A percentile compares a stretch with the other conserved stretches of the same genome.
Evolutionary conservation across 2,329 filamentous ascomycete species (phyloP).

Genomic region (Alternaria triticina): DNA sequence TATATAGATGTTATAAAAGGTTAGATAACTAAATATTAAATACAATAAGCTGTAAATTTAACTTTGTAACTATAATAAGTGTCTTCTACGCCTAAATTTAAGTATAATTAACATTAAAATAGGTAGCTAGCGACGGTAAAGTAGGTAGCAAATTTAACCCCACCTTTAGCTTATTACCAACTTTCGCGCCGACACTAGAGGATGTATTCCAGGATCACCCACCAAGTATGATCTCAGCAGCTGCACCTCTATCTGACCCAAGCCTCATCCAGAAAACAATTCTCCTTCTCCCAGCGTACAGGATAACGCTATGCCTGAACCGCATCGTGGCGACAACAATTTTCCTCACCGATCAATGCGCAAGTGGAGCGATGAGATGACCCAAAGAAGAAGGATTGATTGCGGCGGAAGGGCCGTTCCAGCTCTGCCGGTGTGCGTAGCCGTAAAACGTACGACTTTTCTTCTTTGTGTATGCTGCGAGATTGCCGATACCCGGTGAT

Average conservation of each 20-base stretch:
- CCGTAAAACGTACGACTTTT: background rate
- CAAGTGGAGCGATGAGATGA: background rate
- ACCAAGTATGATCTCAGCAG: background rate
- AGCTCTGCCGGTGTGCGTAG: background rate
- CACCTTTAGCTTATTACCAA: too few relatives aligned
- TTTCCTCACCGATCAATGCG: background rate
- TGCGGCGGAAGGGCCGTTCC: slow-evolving; percentile 14
- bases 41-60: too few relatives aligned
- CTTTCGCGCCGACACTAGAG: too few relatives aligned
- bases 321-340: background rate
- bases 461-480: background rate
- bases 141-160: too few relatives aligned
- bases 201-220: background rate
- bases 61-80: too few relatives aligned
- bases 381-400: slow-evolving; percentile 16
- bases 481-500: slow-evolving; percentile 3
- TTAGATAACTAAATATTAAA: too few relatives aligned
- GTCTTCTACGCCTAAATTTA: too few relatives aligned
- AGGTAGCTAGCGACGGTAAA: too few relatives aligned
- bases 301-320: background rate
- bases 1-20: too few relatives aligned
- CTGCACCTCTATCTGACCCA: background rate
- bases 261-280: background rate
- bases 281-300: background rate
- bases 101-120: too few relatives aligned